Base-by-base conservation (phyloP, 805 yeast genomes). In the Wickerhamomyces strasburgensis region DNA sequence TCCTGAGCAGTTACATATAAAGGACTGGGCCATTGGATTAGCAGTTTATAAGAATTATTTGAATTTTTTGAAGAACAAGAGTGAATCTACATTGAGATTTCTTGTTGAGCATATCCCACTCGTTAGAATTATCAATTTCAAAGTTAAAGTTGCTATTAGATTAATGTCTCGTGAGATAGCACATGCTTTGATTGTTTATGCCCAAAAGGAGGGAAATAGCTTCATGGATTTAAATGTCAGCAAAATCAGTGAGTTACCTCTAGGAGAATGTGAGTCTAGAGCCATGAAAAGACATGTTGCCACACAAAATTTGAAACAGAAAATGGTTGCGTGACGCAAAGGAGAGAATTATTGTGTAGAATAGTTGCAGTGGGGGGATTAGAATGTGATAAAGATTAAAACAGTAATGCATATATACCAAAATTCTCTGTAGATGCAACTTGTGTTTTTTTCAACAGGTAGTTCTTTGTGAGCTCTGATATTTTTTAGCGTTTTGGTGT, bases 11-110 rank as follows among this genome's bases (percentile, higher is more conserved):
- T 65, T 67, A 7, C 57, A 54, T 17, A 61, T 73, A 11, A 57
- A 72, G 3, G 64, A 62, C 27, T 81, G 84, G 82, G 58, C 64
- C 15, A 58, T 57, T 21, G 84, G 85, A 1, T 75, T 82, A 19
- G 80, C 73, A 0, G 62, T 82, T 5, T 84, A 74, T 53, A 63
- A 65, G 25, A 65, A 67, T 24, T 84, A 72, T 50, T 49, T 78
- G 27, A 55, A 61, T 10, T 41, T 72, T 23, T 34, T 51, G 16
- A 54, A 56, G 13, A 40, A 46, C 3, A 47, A 47, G 4, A 42
- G 44, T 14, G 50, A 55, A n/a, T 38, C 47, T 3, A 41, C 56
- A 2, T 42, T 77, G 19, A 60, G 62, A 13, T 61, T 60, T 17
- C 54, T 81, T 30, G 51, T 76, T 10, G 65, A 64, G 14, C 68